Percentiles rank a stretch among this genome's conserved stretches.
phyloP scores from a whole-genome alignment of 176 grass and related monocot species.

The Oryza coarctata region DNA sequence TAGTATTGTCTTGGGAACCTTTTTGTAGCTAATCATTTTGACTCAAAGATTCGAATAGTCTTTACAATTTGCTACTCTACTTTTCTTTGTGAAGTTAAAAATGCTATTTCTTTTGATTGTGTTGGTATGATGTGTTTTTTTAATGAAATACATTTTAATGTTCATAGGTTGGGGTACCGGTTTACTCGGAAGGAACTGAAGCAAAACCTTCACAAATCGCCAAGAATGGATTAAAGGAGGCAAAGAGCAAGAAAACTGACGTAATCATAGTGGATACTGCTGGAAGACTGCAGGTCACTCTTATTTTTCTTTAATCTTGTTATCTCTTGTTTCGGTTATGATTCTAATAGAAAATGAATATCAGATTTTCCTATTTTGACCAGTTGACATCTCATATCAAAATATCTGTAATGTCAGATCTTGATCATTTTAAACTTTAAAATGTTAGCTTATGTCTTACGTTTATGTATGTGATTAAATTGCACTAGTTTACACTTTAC shows the following conservation, averaged over 20 bases:
- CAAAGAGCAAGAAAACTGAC: constrained; percentile 74
- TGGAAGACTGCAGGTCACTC: constrained; percentile 84
- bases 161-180: constrained; percentile 77
- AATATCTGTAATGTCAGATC: background rate
- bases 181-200: constrained; percentile 82
- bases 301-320: constrained; percentile 26
- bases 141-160: constrained; percentile 2
- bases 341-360: background rate
- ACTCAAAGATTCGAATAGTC: background rate
- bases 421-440: constrained; percentile 20
- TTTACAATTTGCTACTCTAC: background rate
- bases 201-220: constrained; percentile 82
- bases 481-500: constrained; percentile 10
- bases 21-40: constrained; percentile 12
- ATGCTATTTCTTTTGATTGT: background rate
- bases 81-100: background rate
- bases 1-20: background rate
- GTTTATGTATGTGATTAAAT: constrained; percentile 4
- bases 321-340: background rate
- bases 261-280: constrained; percentile 92
- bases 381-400: background rate
- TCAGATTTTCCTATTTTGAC: background rate
- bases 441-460: constrained; percentile 14
- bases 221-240: constrained; percentile 79
- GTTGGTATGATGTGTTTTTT: background rate